Conservation (phyloP, 345 rosid genomes). For the Eutrema heterophyllum region DNA sequence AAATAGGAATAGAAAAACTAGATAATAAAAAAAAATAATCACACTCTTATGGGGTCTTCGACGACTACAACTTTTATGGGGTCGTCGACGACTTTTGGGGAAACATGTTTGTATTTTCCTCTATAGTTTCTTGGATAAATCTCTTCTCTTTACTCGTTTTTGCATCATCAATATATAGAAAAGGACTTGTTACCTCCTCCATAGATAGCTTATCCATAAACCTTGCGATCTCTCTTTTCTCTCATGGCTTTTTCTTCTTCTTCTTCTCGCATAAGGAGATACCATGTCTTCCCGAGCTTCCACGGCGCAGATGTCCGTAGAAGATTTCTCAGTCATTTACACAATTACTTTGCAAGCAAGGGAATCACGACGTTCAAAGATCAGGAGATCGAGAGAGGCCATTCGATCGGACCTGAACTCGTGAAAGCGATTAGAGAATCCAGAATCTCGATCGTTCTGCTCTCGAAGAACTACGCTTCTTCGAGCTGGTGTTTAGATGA, state of each 20-base stretch:
- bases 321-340: background rate
- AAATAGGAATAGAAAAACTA: too few species aligned
- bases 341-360: background rate
- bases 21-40: too few species aligned
- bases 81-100: background rate
- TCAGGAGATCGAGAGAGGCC: background rate
- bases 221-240: background rate
- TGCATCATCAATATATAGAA: background rate
- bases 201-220: background rate
- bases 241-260: background rate
- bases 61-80: too few species aligned
- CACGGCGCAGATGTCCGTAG: conserved; percentile 7
- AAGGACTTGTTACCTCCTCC: background rate
- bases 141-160: background rate
- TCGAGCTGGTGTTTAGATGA: too few species aligned
- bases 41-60: too few species aligned
- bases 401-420: too few species aligned
- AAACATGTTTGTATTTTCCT: background rate
- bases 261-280: background rate
- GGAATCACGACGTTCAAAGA: background rate
- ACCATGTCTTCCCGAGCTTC: conserved; percentile 4
- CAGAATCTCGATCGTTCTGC: too few species aligned
- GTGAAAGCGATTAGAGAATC: too few species aligned
- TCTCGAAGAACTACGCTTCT: too few species aligned
- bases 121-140: background rate